Percentiles rank a stretch among this genome's conserved stretches.
Conservation (phyloP, 768 basidiomycete genomes). For the Auricularia sp. region DNA sequence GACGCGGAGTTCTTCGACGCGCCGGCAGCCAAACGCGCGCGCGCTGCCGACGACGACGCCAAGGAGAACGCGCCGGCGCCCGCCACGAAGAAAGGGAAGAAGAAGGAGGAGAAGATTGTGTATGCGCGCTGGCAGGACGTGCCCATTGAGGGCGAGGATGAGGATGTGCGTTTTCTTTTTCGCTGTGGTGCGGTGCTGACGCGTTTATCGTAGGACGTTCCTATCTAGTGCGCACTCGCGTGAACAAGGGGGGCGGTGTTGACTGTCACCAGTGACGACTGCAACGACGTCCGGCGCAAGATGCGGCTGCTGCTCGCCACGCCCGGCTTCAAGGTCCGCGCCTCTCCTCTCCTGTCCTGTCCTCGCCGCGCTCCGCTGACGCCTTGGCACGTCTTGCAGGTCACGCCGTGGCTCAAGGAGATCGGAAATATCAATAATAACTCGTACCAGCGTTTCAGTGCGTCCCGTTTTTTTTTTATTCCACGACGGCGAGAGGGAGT, state of each 20-base stretch:
- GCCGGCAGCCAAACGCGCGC: conserved; percentile 2
- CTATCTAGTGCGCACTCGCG: conserved; percentile 18
- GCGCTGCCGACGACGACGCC: conserved; percentile 8
- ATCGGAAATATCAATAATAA: conserved; percentile 38
- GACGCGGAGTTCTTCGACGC: not conserved
- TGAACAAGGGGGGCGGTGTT: not conserved
- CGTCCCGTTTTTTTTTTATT: no score
- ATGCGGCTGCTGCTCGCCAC: conserved; percentile 31
- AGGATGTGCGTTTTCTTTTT: conserved; percentile 11
- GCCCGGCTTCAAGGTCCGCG: conserved; percentile 30
- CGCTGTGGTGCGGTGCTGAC: not conserved
- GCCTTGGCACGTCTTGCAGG: conserved; percentile 14
- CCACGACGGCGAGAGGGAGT: no score
- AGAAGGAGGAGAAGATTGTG: conserved; percentile 7
- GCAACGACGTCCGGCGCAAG: conserved; percentile 37
- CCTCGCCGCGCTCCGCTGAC: not conserved
- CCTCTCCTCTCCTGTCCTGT: not conserved
- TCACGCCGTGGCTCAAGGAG: conserved; percentile 35
- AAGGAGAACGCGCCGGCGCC: conserved; percentile 8
- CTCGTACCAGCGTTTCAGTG: conserved; percentile 36
- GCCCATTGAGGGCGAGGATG: conserved; percentile 30
- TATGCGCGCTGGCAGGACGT: conserved; percentile 27
- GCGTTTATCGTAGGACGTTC: conserved; percentile 12
- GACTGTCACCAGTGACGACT: conserved; percentile 27
- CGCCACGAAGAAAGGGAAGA: conserved; percentile 21